A percentile compares a stretch with the other conserved stretches of the same genome.
Evolutionary conservation across 2,329 filamentous ascomycete species (phyloP).

Genomic region (Scopulariopsis brevicaulis): DNA sequence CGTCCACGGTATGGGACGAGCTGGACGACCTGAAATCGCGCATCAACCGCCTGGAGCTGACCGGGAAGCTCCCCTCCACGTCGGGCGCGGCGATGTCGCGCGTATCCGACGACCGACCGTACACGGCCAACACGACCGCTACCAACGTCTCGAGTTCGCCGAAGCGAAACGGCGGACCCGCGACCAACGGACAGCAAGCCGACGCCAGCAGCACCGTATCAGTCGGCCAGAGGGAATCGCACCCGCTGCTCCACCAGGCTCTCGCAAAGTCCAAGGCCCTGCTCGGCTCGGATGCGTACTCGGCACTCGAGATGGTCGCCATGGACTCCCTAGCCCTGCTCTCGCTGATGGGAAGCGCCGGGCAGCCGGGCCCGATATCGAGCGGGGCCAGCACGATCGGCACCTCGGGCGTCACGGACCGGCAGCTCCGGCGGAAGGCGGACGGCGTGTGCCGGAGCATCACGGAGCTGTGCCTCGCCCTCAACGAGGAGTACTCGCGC

Average conservation of each 20-base stretch:
- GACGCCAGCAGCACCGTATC: slow-evolving; percentile 27
- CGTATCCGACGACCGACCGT: slow-evolving; percentile 68
- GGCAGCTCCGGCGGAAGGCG: slow-evolving; percentile 78
- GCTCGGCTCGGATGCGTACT: slow-evolving; percentile 61
- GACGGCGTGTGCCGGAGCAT: slow-evolving; percentile 88
- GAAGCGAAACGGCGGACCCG: slow-evolving; percentile 45
- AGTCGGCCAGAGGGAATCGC: slow-evolving; percentile 43
- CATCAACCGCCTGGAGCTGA: slow-evolving; percentile 81
- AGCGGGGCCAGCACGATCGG: slow-evolving; percentile 55
- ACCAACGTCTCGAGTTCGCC: slow-evolving; percentile 85
- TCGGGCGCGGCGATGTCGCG: slow-evolving; percentile 70
- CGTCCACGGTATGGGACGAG: slow-evolving; percentile 95
- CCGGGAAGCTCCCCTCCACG: slow-evolving; percentile 74
- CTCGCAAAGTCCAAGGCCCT: slow-evolving; percentile 65
- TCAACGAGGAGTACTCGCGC: slow-evolving; percentile 49
- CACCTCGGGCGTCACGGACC: slow-evolving; percentile 52
- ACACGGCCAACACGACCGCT: slow-evolving; percentile 80
- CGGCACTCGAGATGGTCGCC: slow-evolving; percentile 68
- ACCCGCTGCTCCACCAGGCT: slow-evolving; percentile 72
- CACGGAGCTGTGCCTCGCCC: slow-evolving; percentile 80
- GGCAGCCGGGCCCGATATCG: slow-evolving; percentile 57
- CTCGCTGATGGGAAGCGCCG: slow-evolving; percentile 62
- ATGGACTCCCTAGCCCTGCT: slow-evolving; percentile 71
- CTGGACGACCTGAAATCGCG: slow-evolving; percentile 89
- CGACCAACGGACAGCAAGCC: slow-evolving; percentile 27